Evolutionary conservation across 2,329 filamentous ascomycete genomes (phyloP).

Genomic region (Beauveria varroae): DNA sequence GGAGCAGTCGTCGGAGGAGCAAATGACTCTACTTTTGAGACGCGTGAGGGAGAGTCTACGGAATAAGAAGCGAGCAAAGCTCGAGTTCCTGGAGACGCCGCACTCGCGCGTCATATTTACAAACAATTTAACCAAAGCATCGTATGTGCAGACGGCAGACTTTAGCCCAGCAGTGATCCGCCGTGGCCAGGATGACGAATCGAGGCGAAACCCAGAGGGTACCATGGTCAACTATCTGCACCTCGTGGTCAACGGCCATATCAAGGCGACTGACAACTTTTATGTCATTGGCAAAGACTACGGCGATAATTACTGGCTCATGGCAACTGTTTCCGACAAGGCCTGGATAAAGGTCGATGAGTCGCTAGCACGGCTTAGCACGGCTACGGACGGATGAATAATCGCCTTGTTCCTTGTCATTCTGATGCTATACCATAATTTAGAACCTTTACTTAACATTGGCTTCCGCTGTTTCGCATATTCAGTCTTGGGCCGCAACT

Average conservation of each 20-base stretch:
- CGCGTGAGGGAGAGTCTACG: neutral
- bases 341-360: slow-evolving; percentile 1
- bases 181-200: neutral
- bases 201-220: neutral
- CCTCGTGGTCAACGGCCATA: neutral
- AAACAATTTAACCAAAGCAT: slow-evolving; percentile 2
- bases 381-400: neutral
- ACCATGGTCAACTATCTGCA: slow-evolving; percentile 5
- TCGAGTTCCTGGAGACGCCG: neutral
- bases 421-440: neutral
- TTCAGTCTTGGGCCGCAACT: neutral
- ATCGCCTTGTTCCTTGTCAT: neutral
- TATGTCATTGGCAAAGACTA: slow-evolving; percentile 1
- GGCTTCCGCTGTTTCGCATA: neutral
- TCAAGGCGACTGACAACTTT: neutral
- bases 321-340: slow-evolving; percentile 1
- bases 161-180: neutral
- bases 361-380: neutral
- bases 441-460: too few relatives aligned
- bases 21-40: neutral
- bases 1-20: neutral
- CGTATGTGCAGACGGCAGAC: neutral
- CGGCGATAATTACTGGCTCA: slow-evolving; percentile 2
- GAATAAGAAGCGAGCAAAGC: neutral
- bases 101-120: neutral